Evolutionary conservation across 495 filamentous ascomycete genomes (phyloP).

Genomic region (Penicillium maclennaniae): DNA sequence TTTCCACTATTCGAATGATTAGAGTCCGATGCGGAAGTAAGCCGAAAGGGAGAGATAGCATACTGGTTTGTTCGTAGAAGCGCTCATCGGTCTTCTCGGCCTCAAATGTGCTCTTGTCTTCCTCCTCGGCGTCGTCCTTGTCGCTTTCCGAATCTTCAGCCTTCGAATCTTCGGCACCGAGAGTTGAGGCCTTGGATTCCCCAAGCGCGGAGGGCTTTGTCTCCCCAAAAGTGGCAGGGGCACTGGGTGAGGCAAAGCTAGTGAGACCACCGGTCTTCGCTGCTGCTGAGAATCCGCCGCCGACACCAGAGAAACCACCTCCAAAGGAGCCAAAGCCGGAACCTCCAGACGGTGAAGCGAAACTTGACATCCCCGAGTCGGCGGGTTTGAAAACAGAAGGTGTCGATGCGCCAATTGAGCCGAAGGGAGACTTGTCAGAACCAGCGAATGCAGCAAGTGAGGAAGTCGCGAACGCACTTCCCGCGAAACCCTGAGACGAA

Average conservation of each 20-base stretch:
- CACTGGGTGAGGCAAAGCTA: conserved; percentile 65
- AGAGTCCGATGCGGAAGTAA: background rate
- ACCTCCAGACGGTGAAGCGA: conserved; percentile 5
- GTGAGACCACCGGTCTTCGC: conserved; percentile 51
- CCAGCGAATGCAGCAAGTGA: conserved; percentile 49
- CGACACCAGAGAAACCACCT: conserved; percentile 51
- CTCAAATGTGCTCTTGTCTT: conserved; percentile 46
- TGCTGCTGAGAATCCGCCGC: conserved; percentile 48
- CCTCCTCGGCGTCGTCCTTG: conserved; percentile 38
- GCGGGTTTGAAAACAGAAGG: conserved; percentile 40
- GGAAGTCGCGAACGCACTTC: conserved; percentile 51
- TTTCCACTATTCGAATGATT: conserved; percentile 53
- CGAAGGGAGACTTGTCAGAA: conserved; percentile 56
- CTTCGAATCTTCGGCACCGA: conserved; percentile 68
- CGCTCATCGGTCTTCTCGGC: conserved; percentile 61
- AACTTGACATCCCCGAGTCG: conserved; percentile 9
- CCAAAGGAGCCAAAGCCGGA: conserved; percentile 38
- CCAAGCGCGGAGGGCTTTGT: conserved; percentile 32
- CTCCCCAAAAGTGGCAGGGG: conserved; percentile 48
- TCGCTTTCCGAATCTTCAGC: conserved; percentile 50
- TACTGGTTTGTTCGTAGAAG: conserved; percentile 64
- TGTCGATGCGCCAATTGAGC: conserved; percentile 41
- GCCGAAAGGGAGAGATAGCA: conserved; percentile 18
- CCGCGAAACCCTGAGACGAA: conserved; percentile 33
- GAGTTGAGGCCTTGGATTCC: conserved; percentile 56